Conservation (phyloP, 2,329 filamentous ascomycete species). For the Monosporascus sp. region DNA sequence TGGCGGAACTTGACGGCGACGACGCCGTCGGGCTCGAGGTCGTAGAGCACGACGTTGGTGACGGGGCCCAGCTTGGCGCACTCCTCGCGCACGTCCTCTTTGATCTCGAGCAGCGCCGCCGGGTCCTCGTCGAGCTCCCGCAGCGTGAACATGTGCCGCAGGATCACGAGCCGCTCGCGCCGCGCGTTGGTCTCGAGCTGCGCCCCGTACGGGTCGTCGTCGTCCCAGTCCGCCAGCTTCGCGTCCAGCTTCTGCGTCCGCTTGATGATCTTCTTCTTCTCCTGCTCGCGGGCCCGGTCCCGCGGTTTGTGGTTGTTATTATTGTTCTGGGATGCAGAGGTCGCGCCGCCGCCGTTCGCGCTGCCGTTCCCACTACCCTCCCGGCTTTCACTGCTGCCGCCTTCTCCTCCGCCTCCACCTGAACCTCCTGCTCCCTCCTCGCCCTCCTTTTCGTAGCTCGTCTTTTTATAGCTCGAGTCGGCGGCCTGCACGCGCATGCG, state of each 20-base stretch:
- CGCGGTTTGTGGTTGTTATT: constrained; percentile 41
- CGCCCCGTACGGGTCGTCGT: constrained; percentile 64
- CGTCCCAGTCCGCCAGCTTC: constrained; percentile 91
- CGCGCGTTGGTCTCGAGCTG: constrained; percentile 44
- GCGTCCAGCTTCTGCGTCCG: constrained; percentile 89
- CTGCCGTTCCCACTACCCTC: constrained; percentile 11
- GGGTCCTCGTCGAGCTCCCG: constrained; percentile 81
- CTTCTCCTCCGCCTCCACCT: constrained; percentile 12
- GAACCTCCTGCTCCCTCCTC: constrained; percentile 13
- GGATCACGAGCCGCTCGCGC: constrained; percentile 76
- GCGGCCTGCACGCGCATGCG: constrained; percentile 79
- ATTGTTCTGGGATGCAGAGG: constrained; percentile 13
- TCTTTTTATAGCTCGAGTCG: constrained; percentile 87
- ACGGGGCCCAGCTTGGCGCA: constrained; percentile 81
- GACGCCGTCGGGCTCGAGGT: constrained; percentile 78
- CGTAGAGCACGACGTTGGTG: constrained; percentile 87
- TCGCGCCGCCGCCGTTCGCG: neutral
- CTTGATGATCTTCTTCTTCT: constrained; percentile 85
- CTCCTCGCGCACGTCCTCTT: constrained; percentile 88
- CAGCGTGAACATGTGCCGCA: constrained; percentile 91
- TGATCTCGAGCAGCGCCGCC: constrained; percentile 80
- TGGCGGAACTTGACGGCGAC: constrained; percentile 79
- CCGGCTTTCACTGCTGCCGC: constrained; percentile 4
- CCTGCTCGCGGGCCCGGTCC: constrained; percentile 49
- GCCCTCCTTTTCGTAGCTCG: constrained; percentile 54